These are phyloP conservation scores for Naegleria lovaniensis DNA, from an alignment of 208 protist genomes.

Conservation along the genomic window DNA sequence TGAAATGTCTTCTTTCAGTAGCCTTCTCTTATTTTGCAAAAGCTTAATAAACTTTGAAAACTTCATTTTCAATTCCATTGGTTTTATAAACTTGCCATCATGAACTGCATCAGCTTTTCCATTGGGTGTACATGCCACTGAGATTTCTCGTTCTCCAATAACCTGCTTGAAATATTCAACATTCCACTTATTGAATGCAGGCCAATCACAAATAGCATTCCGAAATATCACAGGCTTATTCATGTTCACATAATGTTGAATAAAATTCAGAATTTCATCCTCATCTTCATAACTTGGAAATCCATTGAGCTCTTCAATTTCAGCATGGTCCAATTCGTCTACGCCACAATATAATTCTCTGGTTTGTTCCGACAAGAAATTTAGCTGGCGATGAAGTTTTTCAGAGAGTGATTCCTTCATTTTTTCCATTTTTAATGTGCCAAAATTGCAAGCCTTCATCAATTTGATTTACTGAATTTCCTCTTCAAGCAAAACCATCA, in stretches of 20 bases:
- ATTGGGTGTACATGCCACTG: conserved; percentile 76
- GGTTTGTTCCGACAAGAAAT: not conserved
- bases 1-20: not conserved
- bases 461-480: too few relatives aligned
- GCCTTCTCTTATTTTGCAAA: not conserved
- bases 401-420: not conserved
- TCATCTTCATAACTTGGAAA: not conserved
- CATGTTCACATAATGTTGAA: not conserved
- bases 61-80: conserved; percentile 25
- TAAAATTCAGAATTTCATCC: conserved; percentile 1
- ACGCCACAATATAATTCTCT: not conserved
- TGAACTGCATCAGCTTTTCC: conserved; percentile 75
- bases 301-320: not conserved
- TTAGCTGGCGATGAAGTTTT: not conserved
- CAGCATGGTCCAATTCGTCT: not conserved
- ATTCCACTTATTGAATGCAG: not conserved
- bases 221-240: not conserved
- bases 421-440: not conserved
- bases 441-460: too few relatives aligned
- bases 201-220: not conserved
- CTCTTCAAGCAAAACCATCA: too few relatives aligned
- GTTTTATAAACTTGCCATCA: conserved; percentile 50
- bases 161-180: conserved; percentile 20
- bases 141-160: conserved; percentile 45
- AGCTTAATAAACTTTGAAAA: not conserved